A percentile compares a stretch with the other conserved stretches of the same genome.
Evolutionary conservation across 2,329 filamentous ascomycete genomes (phyloP).

Genomic region (Sporothrix brunneoviolacea): DNA sequence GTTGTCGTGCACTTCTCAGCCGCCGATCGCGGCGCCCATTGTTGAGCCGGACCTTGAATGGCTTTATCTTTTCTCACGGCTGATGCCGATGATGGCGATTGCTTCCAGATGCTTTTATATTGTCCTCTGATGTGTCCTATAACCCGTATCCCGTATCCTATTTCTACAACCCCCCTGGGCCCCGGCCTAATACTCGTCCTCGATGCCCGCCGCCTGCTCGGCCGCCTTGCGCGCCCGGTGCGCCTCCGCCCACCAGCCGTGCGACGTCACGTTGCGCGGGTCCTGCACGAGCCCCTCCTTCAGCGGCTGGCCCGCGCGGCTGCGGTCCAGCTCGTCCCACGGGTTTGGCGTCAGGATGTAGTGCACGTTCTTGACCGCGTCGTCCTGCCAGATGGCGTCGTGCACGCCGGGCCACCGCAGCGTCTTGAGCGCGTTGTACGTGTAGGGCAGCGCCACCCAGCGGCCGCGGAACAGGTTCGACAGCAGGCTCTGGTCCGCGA

Average conservation of each 20-base stretch:
- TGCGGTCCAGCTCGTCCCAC: constrained; percentile 46
- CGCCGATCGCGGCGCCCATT: too few relatives aligned
- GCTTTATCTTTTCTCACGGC: too few relatives aligned
- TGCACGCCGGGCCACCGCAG: constrained; percentile 45
- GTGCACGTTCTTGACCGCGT: constrained; percentile 53
- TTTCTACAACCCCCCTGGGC: not conserved
- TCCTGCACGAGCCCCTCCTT: constrained; percentile 20
- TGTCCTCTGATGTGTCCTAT: too few relatives aligned
- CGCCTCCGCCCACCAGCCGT: constrained; percentile 49
- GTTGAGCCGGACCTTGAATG: too few relatives aligned
- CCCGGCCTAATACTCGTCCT: constrained; percentile 15
- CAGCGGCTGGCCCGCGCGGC: constrained; percentile 32
- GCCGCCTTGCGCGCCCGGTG: constrained; percentile 32
- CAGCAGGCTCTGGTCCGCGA: constrained; percentile 54
- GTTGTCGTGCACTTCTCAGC: too few relatives aligned
- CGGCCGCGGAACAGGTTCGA: constrained; percentile 47
- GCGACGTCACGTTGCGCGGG: constrained; percentile 38
- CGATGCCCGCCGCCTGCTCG: constrained; percentile 17
- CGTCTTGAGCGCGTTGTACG: constrained; percentile 59
- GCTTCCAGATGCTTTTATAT: too few relatives aligned
- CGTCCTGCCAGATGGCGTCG: constrained; percentile 50
- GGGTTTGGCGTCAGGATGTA: constrained; percentile 55
- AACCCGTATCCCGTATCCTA: not conserved
- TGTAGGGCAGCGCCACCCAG: constrained; percentile 53
- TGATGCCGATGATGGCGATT: too few relatives aligned